Evolutionary conservation across 768 basidiomycete genomes (phyloP).

Genomic region (Psilocybe tampanensis): DNA sequence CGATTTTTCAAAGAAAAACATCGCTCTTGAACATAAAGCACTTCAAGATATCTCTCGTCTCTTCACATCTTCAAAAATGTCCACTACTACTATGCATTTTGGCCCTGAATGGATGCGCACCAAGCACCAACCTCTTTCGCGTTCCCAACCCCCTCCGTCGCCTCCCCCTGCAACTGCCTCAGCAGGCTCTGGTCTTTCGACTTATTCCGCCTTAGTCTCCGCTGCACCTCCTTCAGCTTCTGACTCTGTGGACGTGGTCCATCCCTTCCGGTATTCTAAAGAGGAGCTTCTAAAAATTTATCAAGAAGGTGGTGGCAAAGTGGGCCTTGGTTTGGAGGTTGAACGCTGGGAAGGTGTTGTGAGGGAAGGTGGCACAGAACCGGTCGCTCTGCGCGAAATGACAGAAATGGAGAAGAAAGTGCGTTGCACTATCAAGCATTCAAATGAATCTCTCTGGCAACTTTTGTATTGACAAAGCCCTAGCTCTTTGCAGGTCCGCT

Average conservation of each 20-base stretch:
- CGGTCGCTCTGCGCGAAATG: conserved; percentile 78
- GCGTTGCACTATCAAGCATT: conserved; percentile 27
- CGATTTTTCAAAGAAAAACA: conserved; percentile 36
- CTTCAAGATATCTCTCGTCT: conserved; percentile 9
- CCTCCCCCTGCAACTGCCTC: conserved; percentile 52
- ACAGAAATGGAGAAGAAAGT: conserved; percentile 89
- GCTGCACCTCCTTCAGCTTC: conserved; percentile 47
- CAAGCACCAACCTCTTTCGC: conserved; percentile 61
- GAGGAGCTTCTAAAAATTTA: conserved; percentile 85
- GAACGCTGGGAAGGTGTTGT: conserved; percentile 91
- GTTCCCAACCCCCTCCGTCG: conserved; percentile 57
- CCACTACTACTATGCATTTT: conserved; percentile 81
- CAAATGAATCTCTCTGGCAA: conserved; percentile 4
- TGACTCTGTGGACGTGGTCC: conserved; percentile 63
- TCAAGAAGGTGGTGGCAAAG: conserved; percentile 73
- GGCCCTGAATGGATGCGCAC: conserved; percentile 93
- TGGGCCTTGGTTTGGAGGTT: conserved; percentile 80
- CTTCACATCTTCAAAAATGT: conserved; percentile 37
- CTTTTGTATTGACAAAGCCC: conserved; percentile 27
- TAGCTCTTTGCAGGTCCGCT: conserved; percentile 82
- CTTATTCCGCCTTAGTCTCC: conserved; percentile 73
- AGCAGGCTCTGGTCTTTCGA: conserved; percentile 56
- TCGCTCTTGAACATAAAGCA: conserved; percentile 22
- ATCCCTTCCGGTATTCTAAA: conserved; percentile 87
- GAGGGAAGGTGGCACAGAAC: conserved; percentile 72